phyloP scores from a whole-genome alignment of 2,329 filamentous ascomycete species.

The Cordyceps cateniannulata region DNA sequence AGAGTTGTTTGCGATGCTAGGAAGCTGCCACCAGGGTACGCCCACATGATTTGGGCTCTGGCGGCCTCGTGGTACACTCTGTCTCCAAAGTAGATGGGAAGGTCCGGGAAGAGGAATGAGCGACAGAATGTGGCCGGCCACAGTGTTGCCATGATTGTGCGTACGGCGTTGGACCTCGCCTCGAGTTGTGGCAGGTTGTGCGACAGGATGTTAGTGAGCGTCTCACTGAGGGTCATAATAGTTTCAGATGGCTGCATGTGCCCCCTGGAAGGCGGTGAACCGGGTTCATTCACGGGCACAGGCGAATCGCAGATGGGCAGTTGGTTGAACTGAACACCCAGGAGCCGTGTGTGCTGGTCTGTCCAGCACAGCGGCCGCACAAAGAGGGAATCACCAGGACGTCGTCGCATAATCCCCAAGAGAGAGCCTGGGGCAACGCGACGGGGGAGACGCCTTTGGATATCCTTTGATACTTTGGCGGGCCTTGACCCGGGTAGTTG shows the following conservation, averaged over 20 bases:
- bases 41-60: slow-evolving; percentile 46
- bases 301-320: slow-evolving; percentile 36
- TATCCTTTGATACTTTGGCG: neutral
- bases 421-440: slow-evolving; percentile 41
- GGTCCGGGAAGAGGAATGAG: slow-evolving; percentile 29
- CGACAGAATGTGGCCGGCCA: slow-evolving; percentile 32
- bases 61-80: slow-evolving; percentile 38
- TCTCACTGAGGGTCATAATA: slow-evolving; percentile 35
- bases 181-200: slow-evolving; percentile 27
- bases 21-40: slow-evolving; percentile 24
- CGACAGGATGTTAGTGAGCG: slow-evolving; percentile 38
- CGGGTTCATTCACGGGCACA: slow-evolving; percentile 27
- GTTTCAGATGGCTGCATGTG: slow-evolving; percentile 34
- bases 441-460: slow-evolving; percentile 18
- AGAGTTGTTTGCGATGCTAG: slow-evolving; percentile 25
- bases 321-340: slow-evolving; percentile 40
- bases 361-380: slow-evolving; percentile 51
- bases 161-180: slow-evolving; percentile 34
- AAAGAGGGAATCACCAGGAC: slow-evolving; percentile 42
- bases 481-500: neutral
- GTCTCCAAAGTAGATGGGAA: slow-evolving; percentile 41
- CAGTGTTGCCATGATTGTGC: slow-evolving; percentile 37
- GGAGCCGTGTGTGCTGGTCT: slow-evolving; percentile 41
- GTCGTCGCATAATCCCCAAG: slow-evolving; percentile 43
- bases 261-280: slow-evolving; percentile 29